phyloP scores from a whole-genome alignment of 106 monocot genomes.

The Dendrobium huoshanense region DNA sequence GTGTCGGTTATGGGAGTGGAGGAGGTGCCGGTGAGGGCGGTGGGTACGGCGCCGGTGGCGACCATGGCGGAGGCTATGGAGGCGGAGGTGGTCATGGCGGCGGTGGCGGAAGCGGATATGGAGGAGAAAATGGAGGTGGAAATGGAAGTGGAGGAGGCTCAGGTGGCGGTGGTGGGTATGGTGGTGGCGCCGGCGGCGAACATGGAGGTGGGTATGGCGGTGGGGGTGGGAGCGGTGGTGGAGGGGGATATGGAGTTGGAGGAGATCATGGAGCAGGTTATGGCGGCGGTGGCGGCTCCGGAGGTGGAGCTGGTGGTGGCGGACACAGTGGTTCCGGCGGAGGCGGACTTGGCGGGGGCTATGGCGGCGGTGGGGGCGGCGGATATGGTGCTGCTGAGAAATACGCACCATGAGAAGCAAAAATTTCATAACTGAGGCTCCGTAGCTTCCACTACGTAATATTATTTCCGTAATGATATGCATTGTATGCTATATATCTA shows the following conservation, averaged over 20 bases:
- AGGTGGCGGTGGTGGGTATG: conserved; percentile 13
- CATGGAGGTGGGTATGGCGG: conserved; percentile 1
- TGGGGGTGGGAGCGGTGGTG: conserved; percentile 1
- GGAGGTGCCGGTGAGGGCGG: neutral
- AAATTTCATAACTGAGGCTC: no score
- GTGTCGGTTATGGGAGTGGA: neutral
- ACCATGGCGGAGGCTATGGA: neutral
- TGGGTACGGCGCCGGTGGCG: conserved; percentile 7
- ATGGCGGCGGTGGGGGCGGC: conserved; percentile 5
- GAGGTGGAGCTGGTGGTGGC: conserved; percentile 13
- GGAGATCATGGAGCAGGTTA: conserved; percentile 8
- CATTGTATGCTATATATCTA: no score
- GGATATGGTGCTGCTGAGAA: neutral
- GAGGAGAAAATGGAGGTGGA: conserved; percentile 3
- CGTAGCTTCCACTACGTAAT: no score
- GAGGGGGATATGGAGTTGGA: conserved; percentile 1
- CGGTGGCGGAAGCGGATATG: conserved; percentile 7
- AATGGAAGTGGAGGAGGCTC: conserved; percentile 6
- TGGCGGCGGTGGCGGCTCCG: neutral
- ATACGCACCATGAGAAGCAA: neutral
- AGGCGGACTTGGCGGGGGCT: conserved; percentile 3
- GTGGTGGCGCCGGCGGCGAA: neutral
- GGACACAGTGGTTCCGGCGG: neutral
- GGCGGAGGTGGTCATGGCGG: conserved; percentile 8
- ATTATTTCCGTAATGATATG: no score